Conservation (phyloP, 345 rosid genomes). For the Citrus maxima region DNA sequence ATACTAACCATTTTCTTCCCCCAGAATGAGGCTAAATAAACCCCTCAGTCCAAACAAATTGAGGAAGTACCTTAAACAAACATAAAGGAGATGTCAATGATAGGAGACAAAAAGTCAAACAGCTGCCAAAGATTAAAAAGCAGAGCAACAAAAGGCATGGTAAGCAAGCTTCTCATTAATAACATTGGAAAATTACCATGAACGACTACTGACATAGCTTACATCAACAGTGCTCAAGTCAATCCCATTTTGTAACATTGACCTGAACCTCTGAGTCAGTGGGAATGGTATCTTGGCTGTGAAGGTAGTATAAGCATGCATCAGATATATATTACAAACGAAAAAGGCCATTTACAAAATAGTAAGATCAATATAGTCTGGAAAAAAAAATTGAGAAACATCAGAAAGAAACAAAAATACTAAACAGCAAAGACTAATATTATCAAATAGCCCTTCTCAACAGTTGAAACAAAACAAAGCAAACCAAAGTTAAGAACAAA, state of each 20-base stretch:
- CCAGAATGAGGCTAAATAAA: slow-evolving; percentile 91
- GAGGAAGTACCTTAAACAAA: slow-evolving; percentile 74
- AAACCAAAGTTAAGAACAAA: slow-evolving; percentile 17
- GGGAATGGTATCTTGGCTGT: slow-evolving; percentile 98
- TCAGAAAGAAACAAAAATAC: neutral
- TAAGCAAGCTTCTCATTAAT: neutral
- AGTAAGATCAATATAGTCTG: neutral
- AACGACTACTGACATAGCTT: slow-evolving; percentile 98
- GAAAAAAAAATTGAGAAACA: neutral
- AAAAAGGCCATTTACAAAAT: neutral
- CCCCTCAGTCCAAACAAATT: slow-evolving; percentile 98
- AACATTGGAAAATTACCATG: slow-evolving; percentile 55
- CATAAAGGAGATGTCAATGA: slow-evolving; percentile 11
- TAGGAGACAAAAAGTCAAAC: neutral
- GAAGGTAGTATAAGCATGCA: slow-evolving; percentile 12
- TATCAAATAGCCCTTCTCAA: neutral
- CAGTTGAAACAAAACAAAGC: neutral
- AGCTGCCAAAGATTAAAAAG: slow-evolving; percentile 2
- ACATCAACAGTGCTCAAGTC: slow-evolving; percentile 99
- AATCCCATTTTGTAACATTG: slow-evolving; percentile 99
- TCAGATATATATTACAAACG: neutral
- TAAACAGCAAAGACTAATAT: neutral
- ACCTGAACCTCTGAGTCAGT: slow-evolving; percentile 92
- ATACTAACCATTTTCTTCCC: slow-evolving; percentile 94
- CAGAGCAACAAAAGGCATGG: neutral